A percentile compares a stretch with the other conserved stretches of the same genome.
phyloP scores from a whole-genome alignment of 1,139 yeast species.

The Barnettozyma hawaiiensis region DNA sequence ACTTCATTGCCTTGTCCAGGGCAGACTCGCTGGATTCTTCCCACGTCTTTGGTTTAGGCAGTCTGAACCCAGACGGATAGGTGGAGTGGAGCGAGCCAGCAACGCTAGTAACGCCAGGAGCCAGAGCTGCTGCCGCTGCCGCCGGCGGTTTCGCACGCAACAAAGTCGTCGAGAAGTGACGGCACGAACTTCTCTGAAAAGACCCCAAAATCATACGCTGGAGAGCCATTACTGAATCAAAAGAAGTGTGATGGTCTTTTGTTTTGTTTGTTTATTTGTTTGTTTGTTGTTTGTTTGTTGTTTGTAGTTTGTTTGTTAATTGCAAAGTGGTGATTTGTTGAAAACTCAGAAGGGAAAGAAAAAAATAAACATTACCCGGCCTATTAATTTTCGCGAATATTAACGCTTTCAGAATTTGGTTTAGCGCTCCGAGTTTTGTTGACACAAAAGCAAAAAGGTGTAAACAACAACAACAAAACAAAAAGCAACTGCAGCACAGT shows the following conservation, averaged over 20 bases:
- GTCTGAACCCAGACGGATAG: no score
- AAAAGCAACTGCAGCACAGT: no score
- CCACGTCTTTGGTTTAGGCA: no score
- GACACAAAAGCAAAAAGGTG: conserved; percentile 2
- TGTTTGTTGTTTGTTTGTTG: neutral
- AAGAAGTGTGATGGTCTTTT: neutral
- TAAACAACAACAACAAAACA: no score
- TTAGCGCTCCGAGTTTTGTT: no score
- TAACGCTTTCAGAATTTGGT: no score
- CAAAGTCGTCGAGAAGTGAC: conserved; percentile 33
- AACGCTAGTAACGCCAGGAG: no score
- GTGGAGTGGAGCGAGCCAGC: no score
- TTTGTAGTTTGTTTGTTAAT: neutral
- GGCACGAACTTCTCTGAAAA: conserved; percentile 2
- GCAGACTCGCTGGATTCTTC: no score
- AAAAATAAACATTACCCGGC: neutral
- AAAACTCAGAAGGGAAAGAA: no score
- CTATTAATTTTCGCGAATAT: no score
- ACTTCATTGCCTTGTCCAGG: conserved; percentile 63
- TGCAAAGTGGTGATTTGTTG: neutral
- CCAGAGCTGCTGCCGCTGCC: no score
- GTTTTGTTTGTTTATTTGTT: neutral
- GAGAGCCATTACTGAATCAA: conserved; percentile 4
- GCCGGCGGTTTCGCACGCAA: conserved; percentile 36
- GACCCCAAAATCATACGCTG: conserved; percentile 7